phyloP scores from a whole-genome alignment of 306 rosid species.

The Cyamopsis tetragonoloba region DNA sequence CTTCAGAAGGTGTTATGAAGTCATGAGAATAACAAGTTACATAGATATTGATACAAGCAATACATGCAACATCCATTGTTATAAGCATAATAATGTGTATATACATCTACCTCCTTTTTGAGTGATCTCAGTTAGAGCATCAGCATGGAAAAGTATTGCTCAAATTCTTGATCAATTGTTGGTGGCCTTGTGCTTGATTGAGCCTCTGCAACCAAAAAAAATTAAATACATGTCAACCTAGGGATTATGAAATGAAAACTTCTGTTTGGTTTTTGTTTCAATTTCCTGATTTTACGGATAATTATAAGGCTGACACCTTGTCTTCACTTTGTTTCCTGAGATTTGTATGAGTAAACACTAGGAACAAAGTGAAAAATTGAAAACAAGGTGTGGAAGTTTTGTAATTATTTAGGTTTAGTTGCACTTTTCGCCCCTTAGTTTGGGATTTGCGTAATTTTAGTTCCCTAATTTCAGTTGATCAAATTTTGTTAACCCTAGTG shows the following conservation, averaged over 20 bases:
- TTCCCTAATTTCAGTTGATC: too few relatives aligned
- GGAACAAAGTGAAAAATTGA: too few relatives aligned
- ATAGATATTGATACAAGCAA: background rate
- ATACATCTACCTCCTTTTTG: constrained; percentile 20
- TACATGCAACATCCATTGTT: background rate
- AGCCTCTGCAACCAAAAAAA: constrained; percentile 54
- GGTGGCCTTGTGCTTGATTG: constrained; percentile 51
- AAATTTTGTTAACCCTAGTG: too few relatives aligned
- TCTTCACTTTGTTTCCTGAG: too few relatives aligned
- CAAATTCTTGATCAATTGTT: constrained; percentile 85
- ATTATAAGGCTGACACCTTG: too few relatives aligned
- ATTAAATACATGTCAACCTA: background rate
- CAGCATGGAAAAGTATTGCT: constrained; percentile 78
- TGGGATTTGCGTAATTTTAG: too few relatives aligned
- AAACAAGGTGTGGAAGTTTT: too few relatives aligned
- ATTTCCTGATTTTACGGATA: too few relatives aligned
- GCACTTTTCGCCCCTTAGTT: too few relatives aligned
- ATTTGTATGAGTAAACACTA: too few relatives aligned
- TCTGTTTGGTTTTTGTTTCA: too few relatives aligned
- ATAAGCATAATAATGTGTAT: background rate
- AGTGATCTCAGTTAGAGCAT: constrained; percentile 48
- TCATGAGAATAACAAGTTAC: background rate
- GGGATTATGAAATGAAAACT: background rate
- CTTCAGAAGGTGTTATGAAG: background rate
- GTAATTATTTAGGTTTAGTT: too few relatives aligned